Evolutionary conservation across 257 asterid genomes (phyloP).

Genomic region (Salvia hispanica): DNA sequence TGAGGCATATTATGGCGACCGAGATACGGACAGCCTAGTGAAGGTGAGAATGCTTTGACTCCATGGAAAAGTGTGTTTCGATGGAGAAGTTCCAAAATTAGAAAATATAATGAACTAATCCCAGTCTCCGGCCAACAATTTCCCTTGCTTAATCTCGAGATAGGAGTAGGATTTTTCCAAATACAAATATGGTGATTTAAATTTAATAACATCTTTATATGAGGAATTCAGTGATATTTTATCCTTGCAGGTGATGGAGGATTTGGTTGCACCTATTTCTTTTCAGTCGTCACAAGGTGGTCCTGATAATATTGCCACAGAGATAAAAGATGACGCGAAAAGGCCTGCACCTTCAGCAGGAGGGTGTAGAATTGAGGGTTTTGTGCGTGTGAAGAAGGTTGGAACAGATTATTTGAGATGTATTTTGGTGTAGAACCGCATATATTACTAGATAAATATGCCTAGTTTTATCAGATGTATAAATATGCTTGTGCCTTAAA

Average conservation of each 20-base stretch:
- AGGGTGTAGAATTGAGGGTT: slow-evolving; percentile 95
- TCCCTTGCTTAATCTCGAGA: slow-evolving; percentile 11
- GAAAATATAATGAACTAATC: slow-evolving; percentile 21
- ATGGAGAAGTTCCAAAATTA: slow-evolving; percentile 15
- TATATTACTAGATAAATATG: no score
- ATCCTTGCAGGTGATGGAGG: slow-evolving; percentile 81
- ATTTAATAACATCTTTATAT: not conserved
- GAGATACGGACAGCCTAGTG: slow-evolving; percentile 84
- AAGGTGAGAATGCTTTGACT: slow-evolving; percentile 56
- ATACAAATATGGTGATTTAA: slow-evolving; percentile 9
- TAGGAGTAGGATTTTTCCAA: not conserved
- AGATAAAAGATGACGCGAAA: slow-evolving; percentile 48
- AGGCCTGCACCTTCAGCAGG: slow-evolving; percentile 92
- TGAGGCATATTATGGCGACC: slow-evolving; percentile 96
- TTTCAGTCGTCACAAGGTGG: slow-evolving; percentile 51
- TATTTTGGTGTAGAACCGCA: not conserved
- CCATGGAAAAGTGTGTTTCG: slow-evolving; percentile 1
- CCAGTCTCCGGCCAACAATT: not conserved
- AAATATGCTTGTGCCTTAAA: slow-evolving; percentile 4
- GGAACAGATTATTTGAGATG: slow-evolving; percentile 2
- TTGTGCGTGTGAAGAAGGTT: slow-evolving; percentile 97
- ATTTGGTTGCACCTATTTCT: slow-evolving; percentile 74
- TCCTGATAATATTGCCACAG: slow-evolving; percentile 43
- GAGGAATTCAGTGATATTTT: slow-evolving; percentile 28
- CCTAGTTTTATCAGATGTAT: not conserved